A percentile compares a stretch with the other conserved stretches of the same genome.
phyloP scores from a whole-genome alignment of 352 stramenopile species.

The Globisporangium orthogonon region DNA sequence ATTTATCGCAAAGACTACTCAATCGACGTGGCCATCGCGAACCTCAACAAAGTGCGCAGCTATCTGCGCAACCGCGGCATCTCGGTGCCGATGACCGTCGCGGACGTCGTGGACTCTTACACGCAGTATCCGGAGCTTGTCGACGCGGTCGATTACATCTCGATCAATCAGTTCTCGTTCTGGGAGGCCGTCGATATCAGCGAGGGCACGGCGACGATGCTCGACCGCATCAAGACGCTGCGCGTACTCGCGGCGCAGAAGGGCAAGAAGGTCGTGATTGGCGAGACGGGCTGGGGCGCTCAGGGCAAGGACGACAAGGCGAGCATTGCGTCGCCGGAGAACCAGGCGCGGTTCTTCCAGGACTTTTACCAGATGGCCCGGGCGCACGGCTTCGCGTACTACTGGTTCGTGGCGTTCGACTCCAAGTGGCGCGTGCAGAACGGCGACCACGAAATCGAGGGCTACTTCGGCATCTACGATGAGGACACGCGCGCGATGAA shows the following conservation, averaged over 20 bases:
- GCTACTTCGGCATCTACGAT: constrained; percentile 56
- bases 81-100: constrained; percentile 54
- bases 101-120: constrained; percentile 69
- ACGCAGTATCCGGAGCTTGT: constrained; percentile 48
- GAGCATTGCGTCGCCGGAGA: constrained; percentile 32
- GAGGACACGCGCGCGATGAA: constrained; percentile 44
- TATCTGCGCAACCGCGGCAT: constrained; percentile 32
- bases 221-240: constrained; percentile 51
- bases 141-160: constrained; percentile 58
- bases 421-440: constrained; percentile 46
- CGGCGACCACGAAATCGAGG: constrained; percentile 43
- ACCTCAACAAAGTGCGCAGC: constrained; percentile 55
- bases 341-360: constrained; percentile 60
- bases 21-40: constrained; percentile 35
- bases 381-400: constrained; percentile 50
- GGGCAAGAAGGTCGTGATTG: constrained; percentile 56
- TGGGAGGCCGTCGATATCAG: constrained; percentile 51
- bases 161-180: constrained; percentile 78
- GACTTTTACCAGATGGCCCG: constrained; percentile 59
- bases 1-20: constrained; percentile 63
- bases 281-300: constrained; percentile 67
- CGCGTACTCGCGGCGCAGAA: constrained; percentile 33
- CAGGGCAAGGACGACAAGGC: constrained; percentile 21
- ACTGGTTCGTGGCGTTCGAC: constrained; percentile 72
- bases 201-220: constrained; percentile 34